Evolutionary conservation across 441 rosid species (phyloP), one percentile per base, ranked within the genome.

Genomic region (Erodium moschatum): DNA sequence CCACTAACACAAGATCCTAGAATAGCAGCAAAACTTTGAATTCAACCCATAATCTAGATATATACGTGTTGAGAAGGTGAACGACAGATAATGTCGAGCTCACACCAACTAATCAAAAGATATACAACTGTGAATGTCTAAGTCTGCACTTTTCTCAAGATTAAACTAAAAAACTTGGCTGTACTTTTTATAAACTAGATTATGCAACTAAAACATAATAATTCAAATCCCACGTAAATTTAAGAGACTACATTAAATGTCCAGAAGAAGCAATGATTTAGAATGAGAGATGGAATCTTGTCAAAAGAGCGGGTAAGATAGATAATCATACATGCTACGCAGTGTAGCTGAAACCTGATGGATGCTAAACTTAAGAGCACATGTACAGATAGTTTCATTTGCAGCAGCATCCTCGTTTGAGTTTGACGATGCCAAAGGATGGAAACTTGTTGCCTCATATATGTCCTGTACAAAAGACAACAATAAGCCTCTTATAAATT

Each of bases 401-500:
- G 80, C 76, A 78, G 76, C 84, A 66, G 67, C 70, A 75, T 77
- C 83, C 69, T 68, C 77, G 67, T 77, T 73, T 65, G 86, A 79
- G 67, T 76, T 73, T 64, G 86, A 77, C 66, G 75, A 75, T 64
- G 77, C 73, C 44, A 69, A 76, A 73, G 91, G 96, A 73, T 87
- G 82, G 77, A 93, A 93, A 74, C 88, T 76, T 67, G 98, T 89
- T 33, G 95, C 97, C 78, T 93, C 92, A 69, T 90, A 92, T 73
- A 93, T 89, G 80, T 93, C 97, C 98, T 90, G 86, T 64, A 79
- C 21, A 73, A 76, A 69, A 69, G 15, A 73, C 29, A 70, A 46
- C 54, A 40, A 40, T 78, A 65, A 67, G 68, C 31, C 77, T 66
- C 74, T 74, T 54, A 20, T 6, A 31, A 35, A 35, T 69, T 66